Conservation (phyloP, 164 flowering plant species). For the Amborella trichopoda region DNA sequence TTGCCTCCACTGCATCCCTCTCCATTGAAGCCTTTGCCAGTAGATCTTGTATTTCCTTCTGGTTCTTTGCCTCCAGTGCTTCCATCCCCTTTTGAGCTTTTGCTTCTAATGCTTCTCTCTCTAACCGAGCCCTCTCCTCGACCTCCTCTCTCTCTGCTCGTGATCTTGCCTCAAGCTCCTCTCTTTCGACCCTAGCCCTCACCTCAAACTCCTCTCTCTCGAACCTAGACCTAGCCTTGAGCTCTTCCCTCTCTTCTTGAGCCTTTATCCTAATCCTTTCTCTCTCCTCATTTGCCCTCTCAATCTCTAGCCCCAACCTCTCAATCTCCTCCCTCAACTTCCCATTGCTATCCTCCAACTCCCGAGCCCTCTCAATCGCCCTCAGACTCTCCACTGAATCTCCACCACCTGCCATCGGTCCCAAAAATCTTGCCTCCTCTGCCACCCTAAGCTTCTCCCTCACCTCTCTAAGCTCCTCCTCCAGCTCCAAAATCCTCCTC, state of each 20-base stretch:
- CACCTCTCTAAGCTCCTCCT: constrained; percentile 35
- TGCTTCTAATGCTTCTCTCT: too few relatives aligned
- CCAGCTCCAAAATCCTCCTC: constrained; percentile 25
- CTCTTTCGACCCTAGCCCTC: not conserved
- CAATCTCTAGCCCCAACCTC: constrained; percentile 12
- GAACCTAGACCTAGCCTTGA: not conserved
- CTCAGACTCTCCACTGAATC: not conserved
- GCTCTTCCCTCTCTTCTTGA: too few relatives aligned
- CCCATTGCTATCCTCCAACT: not conserved
- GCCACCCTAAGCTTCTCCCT: constrained; percentile 28
- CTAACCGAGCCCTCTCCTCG: too few relatives aligned
- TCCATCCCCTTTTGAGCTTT: constrained; percentile 42
- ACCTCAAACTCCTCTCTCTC: not conserved
- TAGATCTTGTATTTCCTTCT: too few relatives aligned
- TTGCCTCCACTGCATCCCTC: not conserved
- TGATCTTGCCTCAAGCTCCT: too few relatives aligned
- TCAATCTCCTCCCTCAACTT: constrained; percentile 9
- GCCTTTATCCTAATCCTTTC: too few relatives aligned
- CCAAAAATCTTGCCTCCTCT: constrained; percentile 38
- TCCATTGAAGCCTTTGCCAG: not conserved
- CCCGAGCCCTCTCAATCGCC: not conserved
- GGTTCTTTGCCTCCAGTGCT: constrained; percentile 18
- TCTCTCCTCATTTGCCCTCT: constrained; percentile 11
- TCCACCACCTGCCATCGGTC: not conserved
- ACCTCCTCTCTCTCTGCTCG: too few relatives aligned